Base-by-base conservation (phyloP, 2,329 filamentous ascomycete genomes). In the Trichoderma guizhouense region DNA sequence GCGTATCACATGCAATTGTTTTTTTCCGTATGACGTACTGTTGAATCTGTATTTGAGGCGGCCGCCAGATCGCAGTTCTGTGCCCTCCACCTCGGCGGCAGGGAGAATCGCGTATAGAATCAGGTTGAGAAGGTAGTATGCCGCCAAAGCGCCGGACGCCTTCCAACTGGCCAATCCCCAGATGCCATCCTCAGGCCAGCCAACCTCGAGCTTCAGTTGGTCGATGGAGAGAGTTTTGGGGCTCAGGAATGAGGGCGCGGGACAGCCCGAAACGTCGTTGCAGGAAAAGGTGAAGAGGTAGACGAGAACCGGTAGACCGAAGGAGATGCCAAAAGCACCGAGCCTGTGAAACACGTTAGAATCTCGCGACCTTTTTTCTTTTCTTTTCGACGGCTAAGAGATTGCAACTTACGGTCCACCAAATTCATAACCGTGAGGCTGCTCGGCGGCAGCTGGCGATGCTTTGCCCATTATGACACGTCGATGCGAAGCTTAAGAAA, bases 211-310 rank as follows among this genome's bases (percentile, higher is more conserved):
- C 84, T 95, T 96, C 76, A 98, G 84, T 76, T 89, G 88, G 24
- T 91, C 88, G 62, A 94, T 84, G 55, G 90, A 90, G 72, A 97
- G 83, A 9, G 88, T 92, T 71, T 87, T 90, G 36, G 93, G 94
- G 75, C 87, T 86, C 47, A 97, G 87, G 9, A 95, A 86, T 5
- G 93, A 94, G 4, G 95, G 94, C 3, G 93, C 91, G 61, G 95
- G 96, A 79, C 96, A 98, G 72, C 96, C 95, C 9, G 93, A 92
- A 74, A 97, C 85, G 81, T 98, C 95, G 83, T 98, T 98, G 87
- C 95, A 98, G 77, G 92, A 85, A 79, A 98, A 97, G 61, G 91
- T 87, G 79, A 95, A 91, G 76, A 90, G 80, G 83, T 96, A 97
- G 76, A 94, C 88, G 74, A 95, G 86, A 55, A 94, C 73, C 0